Evolutionary conservation across 306 rosid species (phyloP), one percentile per base, ranked within the genome.

Genomic region (Styphnolobium japonicum): DNA sequence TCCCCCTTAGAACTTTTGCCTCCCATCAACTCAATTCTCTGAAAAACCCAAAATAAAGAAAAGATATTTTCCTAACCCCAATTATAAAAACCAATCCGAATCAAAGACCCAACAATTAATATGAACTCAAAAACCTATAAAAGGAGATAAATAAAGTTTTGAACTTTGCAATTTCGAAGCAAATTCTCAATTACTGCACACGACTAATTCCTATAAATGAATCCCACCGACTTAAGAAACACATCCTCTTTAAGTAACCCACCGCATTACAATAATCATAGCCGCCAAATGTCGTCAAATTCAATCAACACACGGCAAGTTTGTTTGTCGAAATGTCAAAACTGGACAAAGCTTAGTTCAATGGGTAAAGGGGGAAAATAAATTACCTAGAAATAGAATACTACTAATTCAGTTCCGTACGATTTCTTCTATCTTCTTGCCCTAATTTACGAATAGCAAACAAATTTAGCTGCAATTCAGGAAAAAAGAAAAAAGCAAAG

Each of bases 11-110:
- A 95, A 87, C 75, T 93, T 46, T 55, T 75, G 7, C 88, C 89
- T 71, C 97, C 98, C 98, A 95, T 94, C 60, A 86, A 88, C 85
- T 81, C 83, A 79, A 80, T 80, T 77, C 61, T 81, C 84, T 76
- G 64, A 75, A 67, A 79, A 51, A 43, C 22, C 56, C 56, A 67
- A 67, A 67, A 66, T 11, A 48, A 62, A 82, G 2, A 12, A 1
- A 53, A 19, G 62, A 0, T 22, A 52, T 48, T 5, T 14, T 22
- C 43, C 51, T 3, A 78, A 25, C 29, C 57, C 57, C 72, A 5
- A 67, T 73, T 62, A 56, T 25, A 34, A 79, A 16, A 67, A 60
- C 69, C 43, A 77, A 77, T 77, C 56, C 31, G 29, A 81, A 77
- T 52, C 27, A 56, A 60, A 76, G 27, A 45, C n/a, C 25, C 67